These are phyloP conservation scores for Ustilago trichophora DNA, from an alignment of 1,284 basidiomycete species.

Conservation along the genomic window DNA sequence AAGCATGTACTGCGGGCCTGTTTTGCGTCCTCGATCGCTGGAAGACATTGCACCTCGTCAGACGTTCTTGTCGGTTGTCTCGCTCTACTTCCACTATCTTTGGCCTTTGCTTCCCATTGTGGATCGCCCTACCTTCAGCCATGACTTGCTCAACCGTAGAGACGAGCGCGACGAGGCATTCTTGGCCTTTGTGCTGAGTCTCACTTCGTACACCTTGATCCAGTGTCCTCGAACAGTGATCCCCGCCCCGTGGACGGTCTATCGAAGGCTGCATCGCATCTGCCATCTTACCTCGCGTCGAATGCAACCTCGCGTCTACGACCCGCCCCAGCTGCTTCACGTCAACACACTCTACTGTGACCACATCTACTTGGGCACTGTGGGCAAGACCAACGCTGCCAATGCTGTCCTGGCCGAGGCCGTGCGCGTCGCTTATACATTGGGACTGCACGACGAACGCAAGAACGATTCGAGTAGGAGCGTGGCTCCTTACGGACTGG, in stretches of 20 bases:
- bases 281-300: slow-evolving; percentile 48
- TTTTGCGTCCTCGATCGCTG: slow-evolving; percentile 45
- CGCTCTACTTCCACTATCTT: slow-evolving; percentile 52
- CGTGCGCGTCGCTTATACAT: slow-evolving; percentile 40
- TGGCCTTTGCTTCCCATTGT: slow-evolving; percentile 53
- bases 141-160: slow-evolving; percentile 46
- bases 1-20: slow-evolving; percentile 36
- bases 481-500: slow-evolving; percentile 12
- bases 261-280: slow-evolving; percentile 49
- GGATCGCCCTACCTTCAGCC: slow-evolving; percentile 43
- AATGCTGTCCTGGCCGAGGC: slow-evolving; percentile 54
- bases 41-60: slow-evolving; percentile 53
- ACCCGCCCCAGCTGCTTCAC: slow-evolving; percentile 47
- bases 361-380: slow-evolving; percentile 55
- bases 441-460: slow-evolving; percentile 48
- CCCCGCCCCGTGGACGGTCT: slow-evolving; percentile 43
- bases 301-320: slow-evolving; percentile 48
- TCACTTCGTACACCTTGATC: slow-evolving; percentile 52
- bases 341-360: slow-evolving; percentile 55
- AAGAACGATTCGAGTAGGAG: slow-evolving; percentile 12
- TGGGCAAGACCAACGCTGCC: slow-evolving; percentile 41
- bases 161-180: slow-evolving; percentile 49
- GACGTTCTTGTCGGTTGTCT: slow-evolving; percentile 47
- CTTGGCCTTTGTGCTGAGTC: slow-evolving; percentile 49
- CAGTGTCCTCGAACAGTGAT: slow-evolving; percentile 48